Evolutionary conservation across 2,329 filamentous ascomycete species (phyloP), one percentile per base, ranked within the genome.

Genomic region (Verticillium zaregamsianum): DNA sequence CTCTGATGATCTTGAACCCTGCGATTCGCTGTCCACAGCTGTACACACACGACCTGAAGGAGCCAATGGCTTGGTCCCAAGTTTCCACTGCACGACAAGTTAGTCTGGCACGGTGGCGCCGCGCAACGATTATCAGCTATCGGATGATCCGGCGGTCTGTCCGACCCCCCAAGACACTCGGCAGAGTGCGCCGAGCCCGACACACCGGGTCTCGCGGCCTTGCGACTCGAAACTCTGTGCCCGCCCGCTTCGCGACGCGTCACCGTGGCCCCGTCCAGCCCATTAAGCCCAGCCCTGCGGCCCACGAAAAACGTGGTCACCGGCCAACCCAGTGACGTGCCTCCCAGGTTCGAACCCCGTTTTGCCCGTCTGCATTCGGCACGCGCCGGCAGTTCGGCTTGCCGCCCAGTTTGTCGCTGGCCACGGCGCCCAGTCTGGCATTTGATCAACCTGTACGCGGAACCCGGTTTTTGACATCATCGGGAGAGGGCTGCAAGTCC

Each of bases 391-490:
- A 49, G 20, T n/a, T 20, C 45, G 45, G 45, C 45, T 23, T 23
- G n/a, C 45, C 11, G 45, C 45, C 45, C 45, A 28, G 28, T 28
- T 28, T 28, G 28, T 28, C 28, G 28, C 28, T 28, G 28, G 28
- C 28, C 28, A 28, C 28, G 28, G 28, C 28, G 28, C 28, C 28
- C 28, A 49, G 45, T 23, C n/a, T 23, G 45, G 45, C 20, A 49
- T n/a, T 49, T 49, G 45, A 14, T 49, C 45, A 49, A 25, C 20
- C 45, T 49, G 45, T 49, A 23, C 20, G 20, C 37, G 37, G 57
- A 58, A 58, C 20, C 57, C 57, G 32, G 39, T 49, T 58, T 28
- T 58, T 58, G 57, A 49, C 57, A 58, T 58, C 57, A 58, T 40
- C 28, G 39, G 20, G 28, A 6, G 28, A 28, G 37, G 23, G 15